Evolutionary conservation across 139 green algal genomes (phyloP).

Genomic region (Deuterostichococcus epilithicus): DNA sequence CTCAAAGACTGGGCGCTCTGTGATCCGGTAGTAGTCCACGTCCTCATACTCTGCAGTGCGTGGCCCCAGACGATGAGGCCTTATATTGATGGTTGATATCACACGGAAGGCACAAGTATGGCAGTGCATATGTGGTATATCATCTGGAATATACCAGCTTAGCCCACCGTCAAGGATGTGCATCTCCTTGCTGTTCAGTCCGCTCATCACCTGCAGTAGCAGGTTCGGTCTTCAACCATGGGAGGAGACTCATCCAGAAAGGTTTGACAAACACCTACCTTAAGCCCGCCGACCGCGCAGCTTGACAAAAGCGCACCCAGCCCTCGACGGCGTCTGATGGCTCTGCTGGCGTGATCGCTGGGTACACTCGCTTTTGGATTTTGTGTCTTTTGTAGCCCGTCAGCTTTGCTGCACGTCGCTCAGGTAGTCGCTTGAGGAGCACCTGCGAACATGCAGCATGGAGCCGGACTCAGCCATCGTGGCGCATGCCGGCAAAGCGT

Average conservation of each 20-base stretch:
- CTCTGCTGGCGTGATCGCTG: constrained; percentile 38
- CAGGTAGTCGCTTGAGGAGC: constrained; percentile 46
- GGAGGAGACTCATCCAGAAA: no score
- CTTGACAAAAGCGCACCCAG: constrained; percentile 21
- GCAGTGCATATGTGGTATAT: no score
- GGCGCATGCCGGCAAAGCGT: not conserved
- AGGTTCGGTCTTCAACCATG: no score
- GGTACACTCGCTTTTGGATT: constrained; percentile 60
- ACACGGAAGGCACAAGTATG: no score
- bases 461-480: not conserved
- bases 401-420: constrained; percentile 33
- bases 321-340: constrained; percentile 25
- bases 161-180: constrained; percentile 54
- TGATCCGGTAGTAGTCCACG: constrained; percentile 63
- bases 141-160: no score
- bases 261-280: no score
- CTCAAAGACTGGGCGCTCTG: constrained; percentile 23
- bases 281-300: not conserved
- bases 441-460: constrained; percentile 29
- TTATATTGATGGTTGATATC: no score
- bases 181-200: constrained; percentile 53
- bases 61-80: no score
- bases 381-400: constrained; percentile 49
- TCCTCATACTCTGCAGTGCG: constrained; percentile 55
- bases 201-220: constrained; percentile 46